Evolutionary conservation across 129 eudicot species (phyloP).

Genomic region (Arctium minus): DNA sequence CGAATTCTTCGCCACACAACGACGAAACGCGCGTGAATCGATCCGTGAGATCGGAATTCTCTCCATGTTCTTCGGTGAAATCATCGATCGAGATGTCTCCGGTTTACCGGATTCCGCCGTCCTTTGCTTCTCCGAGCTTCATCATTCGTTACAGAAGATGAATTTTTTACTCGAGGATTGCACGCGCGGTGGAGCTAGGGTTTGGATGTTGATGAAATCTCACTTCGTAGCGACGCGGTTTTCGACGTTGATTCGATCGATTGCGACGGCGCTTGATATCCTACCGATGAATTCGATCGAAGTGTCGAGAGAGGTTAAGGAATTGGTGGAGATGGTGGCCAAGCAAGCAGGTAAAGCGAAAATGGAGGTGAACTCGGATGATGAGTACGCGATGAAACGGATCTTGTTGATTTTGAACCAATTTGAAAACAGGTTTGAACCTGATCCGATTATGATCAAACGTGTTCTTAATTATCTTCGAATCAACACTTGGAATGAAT

Average conservation of each 20-base stretch:
- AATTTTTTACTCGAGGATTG: conserved; percentile 61
- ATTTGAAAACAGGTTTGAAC: conserved; percentile 66
- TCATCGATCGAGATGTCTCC: conserved; percentile 25
- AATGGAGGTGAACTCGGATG: conserved; percentile 49
- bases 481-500: conserved; percentile 58
- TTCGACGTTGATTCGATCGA: conserved; percentile 29
- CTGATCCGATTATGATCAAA: conserved; percentile 49
- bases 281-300: conserved; percentile 39
- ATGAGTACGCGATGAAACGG: conserved; percentile 48
- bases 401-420: conserved; percentile 56
- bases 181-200: conserved; percentile 41
- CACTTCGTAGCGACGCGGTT: conserved; percentile 51
- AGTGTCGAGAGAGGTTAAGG: conserved; percentile 47
- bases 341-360: conserved; percentile 56
- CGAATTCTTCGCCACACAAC: conserved; percentile 39
- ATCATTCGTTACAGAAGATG: conserved; percentile 54
- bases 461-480: conserved; percentile 44
- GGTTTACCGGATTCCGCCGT: conserved; percentile 23
- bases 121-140: conserved; percentile 73
- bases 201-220: conserved; percentile 57
- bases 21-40: conserved; percentile 51
- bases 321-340: conserved; percentile 55
- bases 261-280: conserved; percentile 69
- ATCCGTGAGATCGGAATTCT: conserved; percentile 56
- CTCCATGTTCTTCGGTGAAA: conserved; percentile 47